Evolutionary conservation across 148 eudicot genomes (phyloP).

Genomic region (Talinum fruticosum): DNA sequence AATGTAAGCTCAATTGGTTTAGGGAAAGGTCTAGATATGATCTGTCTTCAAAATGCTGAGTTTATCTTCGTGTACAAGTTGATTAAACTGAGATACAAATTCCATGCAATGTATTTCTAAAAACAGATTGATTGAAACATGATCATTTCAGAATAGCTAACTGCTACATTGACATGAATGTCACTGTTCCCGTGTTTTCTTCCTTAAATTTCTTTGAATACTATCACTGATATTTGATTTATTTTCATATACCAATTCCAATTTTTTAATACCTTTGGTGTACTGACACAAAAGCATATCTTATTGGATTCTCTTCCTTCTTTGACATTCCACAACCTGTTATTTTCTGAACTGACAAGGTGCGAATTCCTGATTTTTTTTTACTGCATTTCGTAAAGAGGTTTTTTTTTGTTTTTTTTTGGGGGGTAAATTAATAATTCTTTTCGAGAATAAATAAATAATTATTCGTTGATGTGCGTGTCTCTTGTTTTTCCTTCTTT

Average conservation of each 20-base stretch:
- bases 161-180: neutral
- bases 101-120: neutral
- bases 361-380: neutral
- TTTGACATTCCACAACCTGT: neutral
- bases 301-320: neutral
- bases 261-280: neutral
- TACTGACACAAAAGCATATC: neutral
- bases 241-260: neutral
- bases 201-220: neutral
- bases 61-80: neutral
- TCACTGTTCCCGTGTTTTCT: neutral
- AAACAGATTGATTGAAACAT: neutral
- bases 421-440: too few relatives aligned
- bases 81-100: neutral
- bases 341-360: neutral
- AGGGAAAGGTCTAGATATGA: neutral
- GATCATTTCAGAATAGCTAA: neutral
- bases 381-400: neutral
- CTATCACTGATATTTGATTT: too few relatives aligned
- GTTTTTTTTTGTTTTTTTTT: too few relatives aligned
- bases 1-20: too few relatives aligned
- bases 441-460: neutral
- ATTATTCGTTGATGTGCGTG: neutral
- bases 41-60: neutral
- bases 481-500: too few relatives aligned